Conservation (phyloP, 345 rosid genomes). For the Camelina laxa region DNA sequence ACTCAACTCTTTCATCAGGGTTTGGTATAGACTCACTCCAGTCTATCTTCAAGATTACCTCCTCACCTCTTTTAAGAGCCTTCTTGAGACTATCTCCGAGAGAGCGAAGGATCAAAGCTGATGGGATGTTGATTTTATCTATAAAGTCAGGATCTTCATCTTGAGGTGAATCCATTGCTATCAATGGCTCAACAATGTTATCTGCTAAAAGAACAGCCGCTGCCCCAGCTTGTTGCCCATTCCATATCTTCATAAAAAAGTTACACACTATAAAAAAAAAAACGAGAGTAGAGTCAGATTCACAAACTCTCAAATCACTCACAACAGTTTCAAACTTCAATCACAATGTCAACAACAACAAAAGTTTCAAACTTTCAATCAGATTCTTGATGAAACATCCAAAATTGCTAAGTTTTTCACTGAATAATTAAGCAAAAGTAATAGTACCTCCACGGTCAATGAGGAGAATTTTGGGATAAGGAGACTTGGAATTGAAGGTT, state of each 20-base stretch:
- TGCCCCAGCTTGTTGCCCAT: conserved; percentile 80
- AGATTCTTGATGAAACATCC: conserved; percentile 4
- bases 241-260: conserved; percentile 81
- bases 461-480: conserved; percentile 69
- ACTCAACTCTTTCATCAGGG: conserved; percentile 93
- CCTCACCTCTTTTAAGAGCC: conserved; percentile 62
- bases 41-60: conserved; percentile 66
- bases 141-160: conserved; percentile 52
- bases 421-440: not conserved
- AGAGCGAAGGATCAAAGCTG: conserved; percentile 70
- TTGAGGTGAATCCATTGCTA: conserved; percentile 76
- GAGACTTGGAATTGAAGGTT: conserved; percentile 56
- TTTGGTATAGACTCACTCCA: conserved; percentile 95
- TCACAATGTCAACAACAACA: not conserved
- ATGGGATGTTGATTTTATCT: conserved; percentile 76
- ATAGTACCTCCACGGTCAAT: conserved; percentile 96
- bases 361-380: not conserved
- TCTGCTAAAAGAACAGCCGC: conserved; percentile 86
- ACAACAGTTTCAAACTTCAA: not conserved
- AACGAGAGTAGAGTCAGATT: not conserved
- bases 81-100: conserved; percentile 70
- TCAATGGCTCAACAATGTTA: conserved; percentile 63
- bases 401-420: not conserved
- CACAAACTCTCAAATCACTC: not conserved
- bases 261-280: conserved; percentile 57